Evolutionary conservation across 1,284 basidiomycete species (phyloP).

Genomic region (Vanrija sp.): DNA sequence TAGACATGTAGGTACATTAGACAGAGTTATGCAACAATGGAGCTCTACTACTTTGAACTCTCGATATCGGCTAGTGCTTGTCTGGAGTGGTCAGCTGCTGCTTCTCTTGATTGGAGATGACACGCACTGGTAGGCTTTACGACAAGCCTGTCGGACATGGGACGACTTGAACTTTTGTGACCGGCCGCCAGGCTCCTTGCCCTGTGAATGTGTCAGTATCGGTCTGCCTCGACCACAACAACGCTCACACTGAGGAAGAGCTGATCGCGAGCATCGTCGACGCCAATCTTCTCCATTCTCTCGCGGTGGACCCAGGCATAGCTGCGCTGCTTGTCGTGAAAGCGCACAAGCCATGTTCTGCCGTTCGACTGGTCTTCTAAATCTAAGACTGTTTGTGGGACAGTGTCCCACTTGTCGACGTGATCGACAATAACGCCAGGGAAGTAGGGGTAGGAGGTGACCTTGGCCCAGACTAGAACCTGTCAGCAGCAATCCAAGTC

Average conservation of each 20-base stretch:
- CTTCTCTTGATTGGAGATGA: not conserved
- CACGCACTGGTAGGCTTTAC: conserved; percentile 32
- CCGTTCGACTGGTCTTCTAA: conserved; percentile 43
- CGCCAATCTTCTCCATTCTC: conserved; percentile 58
- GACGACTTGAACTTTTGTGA: conserved; percentile 21
- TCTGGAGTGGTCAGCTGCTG: not conserved
- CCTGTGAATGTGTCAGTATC: conserved; percentile 11
- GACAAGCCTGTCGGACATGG: conserved; percentile 12
- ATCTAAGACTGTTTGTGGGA: conserved; percentile 54
- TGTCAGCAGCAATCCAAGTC: conserved; percentile 5
- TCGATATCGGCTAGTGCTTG: not conserved
- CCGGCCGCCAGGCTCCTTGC: conserved; percentile 23
- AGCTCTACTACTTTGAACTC: not conserved
- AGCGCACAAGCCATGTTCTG: conserved; percentile 57
- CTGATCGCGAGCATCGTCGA: conserved; percentile 46
- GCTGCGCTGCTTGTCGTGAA: conserved; percentile 60
- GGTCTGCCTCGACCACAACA: not conserved
- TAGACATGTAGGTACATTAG: not conserved
- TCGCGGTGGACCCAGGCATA: conserved; percentile 59
- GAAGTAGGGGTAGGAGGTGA: conserved; percentile 44
- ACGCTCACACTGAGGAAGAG: conserved; percentile 49
- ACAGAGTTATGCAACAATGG: not conserved
- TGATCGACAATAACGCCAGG: conserved; percentile 48
- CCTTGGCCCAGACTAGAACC: conserved; percentile 44
- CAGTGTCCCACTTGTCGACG: conserved; percentile 50